Conservation (phyloP, 1,284 basidiomycete genomes). For the Pyrrhoderma noxium region DNA sequence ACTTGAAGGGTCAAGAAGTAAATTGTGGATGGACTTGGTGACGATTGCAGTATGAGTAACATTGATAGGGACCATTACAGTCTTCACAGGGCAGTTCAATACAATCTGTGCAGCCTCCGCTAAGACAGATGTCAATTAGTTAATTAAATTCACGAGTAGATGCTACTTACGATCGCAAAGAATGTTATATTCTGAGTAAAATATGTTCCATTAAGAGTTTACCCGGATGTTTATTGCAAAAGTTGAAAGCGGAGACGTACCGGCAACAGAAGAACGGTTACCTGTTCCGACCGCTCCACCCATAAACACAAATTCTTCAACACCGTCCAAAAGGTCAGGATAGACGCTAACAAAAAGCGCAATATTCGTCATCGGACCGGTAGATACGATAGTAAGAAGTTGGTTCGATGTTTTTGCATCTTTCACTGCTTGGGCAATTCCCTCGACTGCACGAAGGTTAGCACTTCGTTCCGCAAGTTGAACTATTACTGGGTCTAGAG, state of each 20-base stretch:
- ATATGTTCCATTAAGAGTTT: too few relatives aligned
- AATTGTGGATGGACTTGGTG: slow-evolving; percentile 41
- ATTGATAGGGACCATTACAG: slow-evolving; percentile 75
- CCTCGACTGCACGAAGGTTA: slow-evolving; percentile 49
- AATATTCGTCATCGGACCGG: slow-evolving; percentile 80
- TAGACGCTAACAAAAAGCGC: slow-evolving; percentile 69
- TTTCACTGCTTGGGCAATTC: slow-evolving; percentile 51
- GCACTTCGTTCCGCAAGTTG: slow-evolving; percentile 34
- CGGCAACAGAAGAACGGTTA: slow-evolving; percentile 68
- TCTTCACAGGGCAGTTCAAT: slow-evolving; percentile 47
- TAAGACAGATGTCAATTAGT: slow-evolving; percentile 24
- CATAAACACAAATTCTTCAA: slow-evolving; percentile 81
- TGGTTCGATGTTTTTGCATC: slow-evolving; percentile 46
- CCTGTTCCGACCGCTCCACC: slow-evolving; percentile 82
- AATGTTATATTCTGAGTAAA: slow-evolving; percentile 64
- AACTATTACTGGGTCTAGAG: slow-evolving; percentile 40
- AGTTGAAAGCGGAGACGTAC: slow-evolving; percentile 30
- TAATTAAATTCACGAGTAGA: neutral
- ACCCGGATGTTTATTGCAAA: slow-evolving; percentile 9
- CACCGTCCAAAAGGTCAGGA: slow-evolving; percentile 58
- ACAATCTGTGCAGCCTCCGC: slow-evolving; percentile 79
- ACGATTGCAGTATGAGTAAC: slow-evolving; percentile 79
- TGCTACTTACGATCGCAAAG: slow-evolving; percentile 64
- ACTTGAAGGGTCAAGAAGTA: slow-evolving; percentile 39
- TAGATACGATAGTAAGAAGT: slow-evolving; percentile 62